Base-by-base conservation (phyloP, 176 grass and related monocot genomes). In the Bromus sterilis region DNA sequence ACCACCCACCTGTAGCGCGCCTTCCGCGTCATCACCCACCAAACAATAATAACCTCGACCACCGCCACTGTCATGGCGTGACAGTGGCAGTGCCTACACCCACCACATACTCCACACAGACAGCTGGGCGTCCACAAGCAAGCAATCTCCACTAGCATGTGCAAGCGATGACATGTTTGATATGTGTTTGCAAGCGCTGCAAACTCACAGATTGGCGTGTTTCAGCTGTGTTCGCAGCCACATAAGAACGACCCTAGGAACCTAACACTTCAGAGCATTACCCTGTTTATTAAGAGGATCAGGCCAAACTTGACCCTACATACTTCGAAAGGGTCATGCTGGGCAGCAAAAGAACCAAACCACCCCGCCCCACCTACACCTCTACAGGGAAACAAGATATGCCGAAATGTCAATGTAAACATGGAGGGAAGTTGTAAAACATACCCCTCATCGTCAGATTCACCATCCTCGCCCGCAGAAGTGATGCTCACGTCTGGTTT, bases 401-500 rank as follows among this genome's bases (percentile, higher is more conserved):
- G 55, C 31, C 6, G 44, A 84, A 49, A 80, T 80, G 56, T 20
- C 9, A 53, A 25, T 9, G 15, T 77, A 18, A 79, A 44, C 15
- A 76, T 21, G 32, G 14, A 80, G 41, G 13, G 26, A 53, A 89
- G 32, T 78, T 33, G 20, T 34, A 60, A 71, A 82, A 83, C 81
- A 66, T 82, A 94, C 92, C 92, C 87, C 39, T 94, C 89, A 12
- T 94, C 92, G 73, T 94, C 89, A 82, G 92, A 89, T 81, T 91
- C 92, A 40, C 80, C 84, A 71, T 86, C 88, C 34, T 91, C 92
- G 74, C 75, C 86, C 89, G 89, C 86, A 51, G 89, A 94, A 65
- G 89, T 91, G 65, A 94, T 77, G 51, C 83, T 94, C 76, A 94
- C 89, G 79, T 94, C 92, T 71, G 92, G 92, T 87, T 94, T 91